Evolutionary conservation across 2,329 filamentous ascomycete species (phyloP).

Genomic region (Juglanconis sp.): DNA sequence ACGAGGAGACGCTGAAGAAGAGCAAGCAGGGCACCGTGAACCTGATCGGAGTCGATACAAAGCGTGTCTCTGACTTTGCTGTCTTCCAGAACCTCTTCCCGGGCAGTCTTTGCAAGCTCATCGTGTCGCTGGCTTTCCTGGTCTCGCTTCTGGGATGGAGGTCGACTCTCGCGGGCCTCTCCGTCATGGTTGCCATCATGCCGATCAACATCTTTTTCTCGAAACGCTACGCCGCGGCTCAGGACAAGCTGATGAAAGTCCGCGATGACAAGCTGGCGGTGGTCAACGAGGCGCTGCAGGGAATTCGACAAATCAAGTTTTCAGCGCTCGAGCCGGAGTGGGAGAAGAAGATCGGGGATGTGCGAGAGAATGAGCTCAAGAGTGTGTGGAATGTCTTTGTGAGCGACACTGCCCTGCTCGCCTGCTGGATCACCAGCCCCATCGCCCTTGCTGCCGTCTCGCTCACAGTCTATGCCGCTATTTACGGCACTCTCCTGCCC

Average conservation of each 20-base stretch:
- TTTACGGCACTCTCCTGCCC: slow-evolving; percentile 62
- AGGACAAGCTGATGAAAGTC: slow-evolving; percentile 71
- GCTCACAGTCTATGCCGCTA: slow-evolving; percentile 63
- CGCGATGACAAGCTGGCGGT: slow-evolving; percentile 73
- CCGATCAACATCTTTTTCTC: slow-evolving; percentile 68
- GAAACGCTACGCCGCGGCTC: slow-evolving; percentile 60
- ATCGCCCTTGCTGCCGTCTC: slow-evolving; percentile 71
- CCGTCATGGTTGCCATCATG: slow-evolving; percentile 60
- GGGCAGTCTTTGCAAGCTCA: slow-evolving; percentile 58
- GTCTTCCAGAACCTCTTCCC: slow-evolving; percentile 64
- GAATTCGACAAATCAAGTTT: slow-evolving; percentile 83
- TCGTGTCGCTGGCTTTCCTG: slow-evolving; percentile 65
- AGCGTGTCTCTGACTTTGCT: slow-evolving; percentile 67
- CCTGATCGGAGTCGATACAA: slow-evolving; percentile 72
- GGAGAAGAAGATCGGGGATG: slow-evolving; percentile 65
- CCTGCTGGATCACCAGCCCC: slow-evolving; percentile 71
- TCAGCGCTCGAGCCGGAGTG: slow-evolving; percentile 72
- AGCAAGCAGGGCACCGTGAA: slow-evolving; percentile 73
- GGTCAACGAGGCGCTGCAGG: slow-evolving; percentile 72
- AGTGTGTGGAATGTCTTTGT: slow-evolving; percentile 66
- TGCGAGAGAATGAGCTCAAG: slow-evolving; percentile 63
- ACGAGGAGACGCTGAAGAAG: slow-evolving; percentile 41
- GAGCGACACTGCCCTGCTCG: slow-evolving; percentile 60
- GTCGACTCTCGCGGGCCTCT: slow-evolving; percentile 62
- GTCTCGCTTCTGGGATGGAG: slow-evolving; percentile 70